A percentile compares a stretch with the other conserved stretches of the same genome.
Evolutionary conservation across 164 flowering plant genomes (phyloP).

Genomic region (Dillenia suffruticosa): DNA sequence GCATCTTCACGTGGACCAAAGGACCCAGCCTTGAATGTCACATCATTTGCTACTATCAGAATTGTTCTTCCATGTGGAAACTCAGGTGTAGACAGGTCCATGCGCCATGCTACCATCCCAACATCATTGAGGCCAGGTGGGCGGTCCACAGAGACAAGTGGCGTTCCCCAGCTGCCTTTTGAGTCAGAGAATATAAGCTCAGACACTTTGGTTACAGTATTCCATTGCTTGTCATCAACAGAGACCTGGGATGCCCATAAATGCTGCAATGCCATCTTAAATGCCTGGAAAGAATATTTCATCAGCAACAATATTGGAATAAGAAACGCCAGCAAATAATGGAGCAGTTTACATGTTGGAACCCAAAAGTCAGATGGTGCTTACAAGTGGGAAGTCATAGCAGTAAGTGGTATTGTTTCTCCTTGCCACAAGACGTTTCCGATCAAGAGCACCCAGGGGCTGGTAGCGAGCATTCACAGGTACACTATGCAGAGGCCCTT

Average conservation of each 20-base stretch:
- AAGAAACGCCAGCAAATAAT: background rate
- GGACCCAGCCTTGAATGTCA: conserved; percentile 94
- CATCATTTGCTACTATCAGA: conserved; percentile 80
- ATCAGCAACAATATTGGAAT: background rate
- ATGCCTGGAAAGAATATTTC: conserved; percentile 62
- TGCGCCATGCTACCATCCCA: conserved; percentile 97
- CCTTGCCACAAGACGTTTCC: conserved; percentile 83
- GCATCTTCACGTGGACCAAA: conserved; percentile 99
- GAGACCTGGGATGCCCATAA: conserved; percentile 58
- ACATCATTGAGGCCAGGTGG: conserved; percentile 80
- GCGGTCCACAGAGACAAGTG: conserved; percentile 63
- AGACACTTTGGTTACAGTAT: conserved; percentile 53
- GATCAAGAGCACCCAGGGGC: conserved; percentile 72
- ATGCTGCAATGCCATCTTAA: conserved; percentile 67
- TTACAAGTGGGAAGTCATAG: conserved; percentile 97
- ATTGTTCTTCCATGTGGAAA: conserved; percentile 85
- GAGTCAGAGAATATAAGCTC: conserved; percentile 76
- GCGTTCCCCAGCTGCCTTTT: conserved; percentile 76
- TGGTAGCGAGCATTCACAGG: conserved; percentile 69
- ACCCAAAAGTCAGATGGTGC: conserved; percentile 1
- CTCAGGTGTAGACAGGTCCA: conserved; percentile 95
- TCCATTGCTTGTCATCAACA: conserved; percentile 33
- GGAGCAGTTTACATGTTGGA: background rate
- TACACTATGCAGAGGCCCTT: conserved; percentile 68
- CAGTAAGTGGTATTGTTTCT: conserved; percentile 93